Evolutionary conservation across 768 basidiomycete genomes (phyloP), one percentile per base, ranked within the genome.

Genomic region (Favolaschia claudopus): DNA sequence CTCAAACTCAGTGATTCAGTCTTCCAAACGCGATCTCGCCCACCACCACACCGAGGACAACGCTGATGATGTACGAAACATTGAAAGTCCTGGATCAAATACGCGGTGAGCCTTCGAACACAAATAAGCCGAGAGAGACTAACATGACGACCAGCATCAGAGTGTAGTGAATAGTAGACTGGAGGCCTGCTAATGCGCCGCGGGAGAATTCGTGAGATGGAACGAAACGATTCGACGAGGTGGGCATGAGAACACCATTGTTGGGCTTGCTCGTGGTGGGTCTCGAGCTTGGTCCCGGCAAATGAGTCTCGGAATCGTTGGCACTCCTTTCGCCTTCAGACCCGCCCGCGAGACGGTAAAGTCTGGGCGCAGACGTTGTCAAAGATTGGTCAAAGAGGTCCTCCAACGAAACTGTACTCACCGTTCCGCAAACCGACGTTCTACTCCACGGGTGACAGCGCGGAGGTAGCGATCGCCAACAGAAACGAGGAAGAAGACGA

Each of bases 401-500:
- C 9, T 13, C 24, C 33, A 22, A 33, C 20, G 13, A 14, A 36
- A 39, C 8, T 25, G 7, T 17, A 28, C 53, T 24, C 12, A 61
- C 52, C 55, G 31, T 44, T 56, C 38, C 8, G 43, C 42, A 34
- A 59, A 56, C 1, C 40, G 15, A 9, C 43, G 43, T 34, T 62
- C 60, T 10, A 56, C 1, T 0, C 60, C 36, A 9, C 60, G 60
- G 20, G 22, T 25, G 2, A 49, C 29, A 0, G 64, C 64, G 32
- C 52, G 58, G 22, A 96, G 72, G 73, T 85, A 87, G 60, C 94
- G 79, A 45, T 95, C 92, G 33, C 89, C 75, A 10, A 94, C 66
- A 7, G 87, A 86, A 31, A 95, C 76, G 31, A 89, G 33, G 65
- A 89, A 77, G 20, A 96, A 76, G 0, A 82, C 87, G 55, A 96